Conservation (phyloP, 2,329 filamentous ascomycete species). For the Paraphaeosphaeria minitans region DNA sequence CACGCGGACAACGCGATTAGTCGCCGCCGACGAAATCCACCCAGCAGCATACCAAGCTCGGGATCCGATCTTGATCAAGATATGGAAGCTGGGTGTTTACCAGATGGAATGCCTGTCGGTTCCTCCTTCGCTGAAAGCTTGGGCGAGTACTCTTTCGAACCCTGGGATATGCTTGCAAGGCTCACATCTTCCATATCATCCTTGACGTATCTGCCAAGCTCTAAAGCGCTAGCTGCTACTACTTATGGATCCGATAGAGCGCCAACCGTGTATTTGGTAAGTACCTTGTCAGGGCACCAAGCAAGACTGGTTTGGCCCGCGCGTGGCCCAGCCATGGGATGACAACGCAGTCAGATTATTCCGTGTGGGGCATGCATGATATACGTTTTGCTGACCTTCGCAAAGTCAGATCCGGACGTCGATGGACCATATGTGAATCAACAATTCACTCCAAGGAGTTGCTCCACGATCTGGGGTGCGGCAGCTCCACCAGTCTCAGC, state of each 20-base stretch:
- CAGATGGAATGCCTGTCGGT: neutral
- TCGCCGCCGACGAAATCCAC: constrained; percentile 15
- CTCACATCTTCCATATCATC: constrained; percentile 40
- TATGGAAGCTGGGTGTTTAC: constrained; percentile 2
- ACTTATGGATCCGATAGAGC: constrained; percentile 35
- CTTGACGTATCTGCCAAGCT: constrained; percentile 32
- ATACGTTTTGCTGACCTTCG: constrained; percentile 2
- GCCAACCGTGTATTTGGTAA: constrained; percentile 19
- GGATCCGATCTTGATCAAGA: constrained; percentile 9
- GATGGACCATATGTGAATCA: constrained; percentile 35
- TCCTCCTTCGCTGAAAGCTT: neutral
- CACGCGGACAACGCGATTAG: constrained; percentile 31
- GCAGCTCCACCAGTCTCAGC: constrained; percentile 28
- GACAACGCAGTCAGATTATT: neutral
- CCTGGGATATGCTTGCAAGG: constrained; percentile 28
- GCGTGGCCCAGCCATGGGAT: neutral
- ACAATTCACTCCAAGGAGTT: constrained; percentile 32
- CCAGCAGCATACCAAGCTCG: constrained; percentile 9
- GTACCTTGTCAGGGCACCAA: neutral
- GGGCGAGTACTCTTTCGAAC: constrained; percentile 25
- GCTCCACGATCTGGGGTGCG: constrained; percentile 35
- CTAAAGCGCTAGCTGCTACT: constrained; percentile 37
- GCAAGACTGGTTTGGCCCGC: too few species aligned
- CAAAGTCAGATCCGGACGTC: constrained; percentile 29
- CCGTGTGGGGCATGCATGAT: neutral